Evolutionary conservation across 2,329 filamentous ascomycete species (phyloP).

Genomic region (Seiridium unicorne): DNA sequence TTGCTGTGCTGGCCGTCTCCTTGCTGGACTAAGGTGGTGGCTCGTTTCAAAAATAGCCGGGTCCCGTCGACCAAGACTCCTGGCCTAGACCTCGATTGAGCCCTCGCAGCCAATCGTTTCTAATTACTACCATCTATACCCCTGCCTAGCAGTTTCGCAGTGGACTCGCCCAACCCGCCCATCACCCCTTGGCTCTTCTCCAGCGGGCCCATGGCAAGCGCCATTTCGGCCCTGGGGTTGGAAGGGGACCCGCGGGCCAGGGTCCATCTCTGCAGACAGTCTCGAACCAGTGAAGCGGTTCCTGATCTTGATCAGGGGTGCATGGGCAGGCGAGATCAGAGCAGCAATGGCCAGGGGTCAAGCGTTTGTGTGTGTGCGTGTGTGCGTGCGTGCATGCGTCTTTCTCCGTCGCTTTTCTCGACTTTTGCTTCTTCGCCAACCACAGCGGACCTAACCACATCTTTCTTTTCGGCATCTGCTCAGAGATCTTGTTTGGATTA

Average conservation of each 20-base stretch:
- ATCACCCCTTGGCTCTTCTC: not conserved
- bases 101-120: not conserved
- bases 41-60: slow-evolving; percentile 9
- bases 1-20: not conserved
- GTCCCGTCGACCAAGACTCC: not conserved
- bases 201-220: not conserved
- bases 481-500: slow-evolving; percentile 13
- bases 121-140: not conserved
- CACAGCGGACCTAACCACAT: slow-evolving; percentile 6
- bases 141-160: slow-evolving; percentile 3
- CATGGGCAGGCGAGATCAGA: not conserved
- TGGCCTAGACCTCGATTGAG: not conserved
- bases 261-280: not conserved
- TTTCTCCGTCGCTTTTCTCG: not conserved
- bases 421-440: slow-evolving; percentile 18
- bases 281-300: not conserved
- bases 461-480: slow-evolving; percentile 17
- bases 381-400: not conserved
- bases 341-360: not conserved
- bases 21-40: not conserved
- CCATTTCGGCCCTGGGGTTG: not conserved
- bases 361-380: not conserved
- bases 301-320: not conserved
- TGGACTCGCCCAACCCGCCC: not conserved
- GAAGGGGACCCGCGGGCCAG: not conserved